phyloP scores from a whole-genome alignment of 2,329 filamentous ascomycete genomes.

The Hyphodiscus sp. region DNA sequence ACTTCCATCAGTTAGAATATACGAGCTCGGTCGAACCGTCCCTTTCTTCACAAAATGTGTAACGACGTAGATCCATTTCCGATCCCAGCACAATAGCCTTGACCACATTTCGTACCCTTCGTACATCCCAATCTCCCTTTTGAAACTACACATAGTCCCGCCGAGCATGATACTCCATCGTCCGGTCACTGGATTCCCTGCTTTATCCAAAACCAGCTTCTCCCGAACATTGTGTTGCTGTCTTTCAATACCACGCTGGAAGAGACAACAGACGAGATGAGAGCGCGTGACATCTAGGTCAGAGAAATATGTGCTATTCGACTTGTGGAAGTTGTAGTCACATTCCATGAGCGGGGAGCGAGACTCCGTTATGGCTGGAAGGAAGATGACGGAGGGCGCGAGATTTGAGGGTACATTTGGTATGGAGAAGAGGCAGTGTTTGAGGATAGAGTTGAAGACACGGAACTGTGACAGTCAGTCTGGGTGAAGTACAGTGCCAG shows the following conservation, averaged over 20 bases:
- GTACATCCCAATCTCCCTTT: constrained; percentile 64
- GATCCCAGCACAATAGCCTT: constrained; percentile 66
- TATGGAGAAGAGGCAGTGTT: constrained; percentile 37
- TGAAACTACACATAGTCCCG: constrained; percentile 67
- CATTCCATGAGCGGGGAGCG: constrained; percentile 56
- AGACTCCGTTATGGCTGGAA: constrained; percentile 51
- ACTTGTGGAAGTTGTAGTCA: constrained; percentile 70
- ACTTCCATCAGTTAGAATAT: constrained; percentile 32
- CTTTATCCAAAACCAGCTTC: constrained; percentile 38
- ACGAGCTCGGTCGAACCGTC: constrained; percentile 47
- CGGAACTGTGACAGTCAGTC: constrained; percentile 33
- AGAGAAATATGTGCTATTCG: constrained; percentile 63
- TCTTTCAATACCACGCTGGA: constrained; percentile 50
- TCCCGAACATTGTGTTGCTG: constrained; percentile 43
- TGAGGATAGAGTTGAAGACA: constrained; percentile 40
- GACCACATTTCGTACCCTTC: constrained; percentile 68
- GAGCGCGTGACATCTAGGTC: constrained; percentile 70
- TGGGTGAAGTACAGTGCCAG: background rate
- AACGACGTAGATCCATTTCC: constrained; percentile 74
- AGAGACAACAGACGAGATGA: constrained; percentile 67
- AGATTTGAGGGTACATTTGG: constrained; percentile 29
- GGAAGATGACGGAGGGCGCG: constrained; percentile 45
- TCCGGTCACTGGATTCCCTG: constrained; percentile 44
- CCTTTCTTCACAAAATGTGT: constrained; percentile 66
- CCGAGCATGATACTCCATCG: constrained; percentile 61